phyloP scores from a whole-genome alignment of 352 stramenopile species.

The Elongisporangium prolatum region DNA sequence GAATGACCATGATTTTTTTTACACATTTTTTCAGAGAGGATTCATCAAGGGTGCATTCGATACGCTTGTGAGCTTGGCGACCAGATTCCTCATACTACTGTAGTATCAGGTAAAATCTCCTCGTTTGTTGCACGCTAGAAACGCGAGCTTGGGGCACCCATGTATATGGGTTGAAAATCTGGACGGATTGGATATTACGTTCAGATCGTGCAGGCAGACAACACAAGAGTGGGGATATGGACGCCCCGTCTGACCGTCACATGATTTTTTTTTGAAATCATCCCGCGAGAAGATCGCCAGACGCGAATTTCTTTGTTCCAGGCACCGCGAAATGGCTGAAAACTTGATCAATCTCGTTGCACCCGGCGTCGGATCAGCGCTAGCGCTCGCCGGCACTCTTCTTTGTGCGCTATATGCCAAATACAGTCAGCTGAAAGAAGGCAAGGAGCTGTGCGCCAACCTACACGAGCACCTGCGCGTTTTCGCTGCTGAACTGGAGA shows the following conservation, averaged over 20 bases:
- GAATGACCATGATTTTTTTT: too few species aligned
- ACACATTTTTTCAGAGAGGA: too few species aligned
- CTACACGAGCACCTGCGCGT: slow-evolving; percentile 4
- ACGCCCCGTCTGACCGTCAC: not conserved
- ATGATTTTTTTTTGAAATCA: not conserved
- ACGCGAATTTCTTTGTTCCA: not conserved
- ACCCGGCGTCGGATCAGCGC: not conserved
- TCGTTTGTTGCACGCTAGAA: too few species aligned
- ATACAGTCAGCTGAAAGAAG: not conserved
- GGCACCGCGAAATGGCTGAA: not conserved
- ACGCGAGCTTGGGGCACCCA: too few species aligned
- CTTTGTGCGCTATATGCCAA: not conserved
- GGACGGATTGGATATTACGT: too few species aligned
- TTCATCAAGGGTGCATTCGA: too few species aligned
- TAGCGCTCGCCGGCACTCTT: not conserved
- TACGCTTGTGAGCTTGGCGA: too few species aligned
- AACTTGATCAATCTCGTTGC: not conserved
- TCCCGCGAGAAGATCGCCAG: not conserved
- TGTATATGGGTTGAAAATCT: too few species aligned
- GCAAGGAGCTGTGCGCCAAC: slow-evolving; percentile 10
- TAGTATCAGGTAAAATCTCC: too few species aligned
- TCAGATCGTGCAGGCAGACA: not conserved
- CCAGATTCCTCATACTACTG: too few species aligned
- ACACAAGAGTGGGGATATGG: not conserved
- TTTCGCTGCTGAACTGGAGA: slow-evolving; percentile 6